Base-by-base conservation (phyloP, 345 rosid genomes). In the Combretum micranthum region DNA sequence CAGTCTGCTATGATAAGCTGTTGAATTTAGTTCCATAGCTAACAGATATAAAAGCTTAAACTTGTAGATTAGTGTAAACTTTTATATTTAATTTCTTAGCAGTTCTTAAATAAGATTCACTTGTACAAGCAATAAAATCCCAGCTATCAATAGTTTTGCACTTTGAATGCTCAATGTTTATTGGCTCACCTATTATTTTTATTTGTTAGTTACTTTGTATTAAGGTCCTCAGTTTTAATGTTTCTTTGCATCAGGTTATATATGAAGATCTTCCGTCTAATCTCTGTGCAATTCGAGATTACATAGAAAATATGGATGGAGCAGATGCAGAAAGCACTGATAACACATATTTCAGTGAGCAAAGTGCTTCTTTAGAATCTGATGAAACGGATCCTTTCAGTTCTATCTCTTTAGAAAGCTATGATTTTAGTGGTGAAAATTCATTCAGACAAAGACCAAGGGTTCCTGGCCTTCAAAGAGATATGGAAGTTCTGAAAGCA, bases 241-340 rank as follows among this genome's bases (percentile, higher is more conserved):
- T 56, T 66, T 13, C 43, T 12, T 47, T 55, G 60, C 63, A 57
- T 25, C 66, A 92, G 98, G 96, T 92, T 67, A 85, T 92, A 56
- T 92, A 92, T 59, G 94, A 92, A 78, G 97, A 92, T 76, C 97
- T 92, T 47, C 99, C 97, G 14, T 88, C 99, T 58, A 92, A 92
- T 60, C 72, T 92, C 62, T 81, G 91, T 58, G 94, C 96, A 26
- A 85, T 92, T 62, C 87, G 96, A 56, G 97, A 93, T 68, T 85
- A 84, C 79, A 80, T 88, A 12, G 99, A 93, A 75, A 77, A 75
- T 59, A 77, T 58, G 64, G 77, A 60, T 15, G 68, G 60, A 54
- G 52, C 66, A 54, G 61, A 60, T 60, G 71, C 86, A 14, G 87
- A 81, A 67, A 71, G 64, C 60, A 75, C 69, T 52, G 59, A 42